Percentiles rank a stretch among this genome's conserved stretches.
phyloP scores from a whole-genome alignment of 495 filamentous ascomycete genomes.

The Neurospora sp. region DNA sequence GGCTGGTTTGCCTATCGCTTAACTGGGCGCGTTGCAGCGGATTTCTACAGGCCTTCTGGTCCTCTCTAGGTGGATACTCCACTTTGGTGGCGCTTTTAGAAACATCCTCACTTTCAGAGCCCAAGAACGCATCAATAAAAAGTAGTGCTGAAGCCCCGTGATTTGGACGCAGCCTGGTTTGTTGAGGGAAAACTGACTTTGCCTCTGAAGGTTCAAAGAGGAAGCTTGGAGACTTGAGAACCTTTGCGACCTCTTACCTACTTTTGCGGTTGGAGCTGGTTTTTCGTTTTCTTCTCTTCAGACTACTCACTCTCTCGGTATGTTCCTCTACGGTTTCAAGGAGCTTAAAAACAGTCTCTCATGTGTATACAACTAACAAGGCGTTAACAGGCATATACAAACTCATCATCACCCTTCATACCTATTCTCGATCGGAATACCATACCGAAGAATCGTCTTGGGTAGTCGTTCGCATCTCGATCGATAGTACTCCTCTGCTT shows the following conservation, averaged over 20 bases:
- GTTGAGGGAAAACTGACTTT: neutral
- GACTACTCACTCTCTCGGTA: neutral
- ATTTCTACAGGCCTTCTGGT: neutral
- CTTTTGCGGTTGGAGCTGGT: neutral
- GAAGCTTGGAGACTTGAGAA: neutral
- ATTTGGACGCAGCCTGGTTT: neutral
- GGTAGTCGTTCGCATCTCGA: neutral
- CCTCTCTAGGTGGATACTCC: neutral
- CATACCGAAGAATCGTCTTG: neutral
- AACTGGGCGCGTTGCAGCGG: neutral
- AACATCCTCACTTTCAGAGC: neutral
- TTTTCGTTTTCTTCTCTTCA: neutral
- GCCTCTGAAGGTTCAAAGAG: neutral
- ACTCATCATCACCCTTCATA: neutral
- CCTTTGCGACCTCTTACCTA: neutral
- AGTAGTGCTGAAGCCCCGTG: neutral
- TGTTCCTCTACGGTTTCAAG: neutral
- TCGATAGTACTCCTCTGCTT: neutral
- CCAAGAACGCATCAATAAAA: neutral
- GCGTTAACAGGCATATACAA: neutral
- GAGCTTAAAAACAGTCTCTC: neutral
- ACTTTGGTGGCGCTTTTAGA: neutral
- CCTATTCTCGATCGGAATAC: neutral
- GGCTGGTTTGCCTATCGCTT: neutral
- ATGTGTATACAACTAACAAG: neutral